Evolutionary conservation across 2,329 filamentous ascomycete species (phyloP).

Genomic region (Chrysoporthe deuterocubensis): DNA sequence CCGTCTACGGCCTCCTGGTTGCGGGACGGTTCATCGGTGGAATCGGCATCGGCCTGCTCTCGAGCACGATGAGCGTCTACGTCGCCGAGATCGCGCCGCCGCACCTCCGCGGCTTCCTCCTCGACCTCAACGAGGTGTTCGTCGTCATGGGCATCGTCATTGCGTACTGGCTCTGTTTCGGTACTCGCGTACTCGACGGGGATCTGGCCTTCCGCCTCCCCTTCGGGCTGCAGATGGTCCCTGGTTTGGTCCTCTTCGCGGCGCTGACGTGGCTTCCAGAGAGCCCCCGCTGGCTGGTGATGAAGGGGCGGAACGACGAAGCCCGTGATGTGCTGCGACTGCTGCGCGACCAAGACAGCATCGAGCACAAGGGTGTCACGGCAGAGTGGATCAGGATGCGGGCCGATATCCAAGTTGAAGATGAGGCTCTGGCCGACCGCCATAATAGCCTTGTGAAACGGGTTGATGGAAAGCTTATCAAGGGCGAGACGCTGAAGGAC

Average conservation of each 20-base stretch:
- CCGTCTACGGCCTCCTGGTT: not conserved
- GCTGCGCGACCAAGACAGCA: constrained; percentile 32
- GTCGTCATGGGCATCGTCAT: constrained; percentile 30
- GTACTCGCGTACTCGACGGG: constrained; percentile 9
- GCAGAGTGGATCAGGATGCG: constrained; percentile 36
- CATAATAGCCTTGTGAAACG: too few relatives aligned
- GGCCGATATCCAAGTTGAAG: constrained; percentile 36
- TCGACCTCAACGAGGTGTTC: constrained; percentile 33
- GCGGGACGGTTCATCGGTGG: not conserved
- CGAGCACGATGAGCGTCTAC: constrained; percentile 6
- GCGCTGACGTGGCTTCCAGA: constrained; percentile 33
- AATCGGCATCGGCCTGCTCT: constrained; percentile 9
- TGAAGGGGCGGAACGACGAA: constrained; percentile 32
- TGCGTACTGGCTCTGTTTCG: constrained; percentile 34
- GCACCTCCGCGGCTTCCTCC: constrained; percentile 34
- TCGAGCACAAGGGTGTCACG: constrained; percentile 34
- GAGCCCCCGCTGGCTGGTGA: constrained; percentile 33
- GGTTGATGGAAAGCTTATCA: constrained; percentile 15
- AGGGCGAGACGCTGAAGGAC: constrained; percentile 34
- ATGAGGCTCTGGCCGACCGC: constrained; percentile 15
- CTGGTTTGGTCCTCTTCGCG: constrained; percentile 26
- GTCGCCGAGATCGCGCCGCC: constrained; percentile 37
- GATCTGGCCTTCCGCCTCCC: constrained; percentile 33
- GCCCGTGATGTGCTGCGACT: constrained; percentile 31
- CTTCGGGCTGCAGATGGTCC: constrained; percentile 33